Conservation (phyloP, 305 asterid species). For the Rubia peregrina region DNA sequence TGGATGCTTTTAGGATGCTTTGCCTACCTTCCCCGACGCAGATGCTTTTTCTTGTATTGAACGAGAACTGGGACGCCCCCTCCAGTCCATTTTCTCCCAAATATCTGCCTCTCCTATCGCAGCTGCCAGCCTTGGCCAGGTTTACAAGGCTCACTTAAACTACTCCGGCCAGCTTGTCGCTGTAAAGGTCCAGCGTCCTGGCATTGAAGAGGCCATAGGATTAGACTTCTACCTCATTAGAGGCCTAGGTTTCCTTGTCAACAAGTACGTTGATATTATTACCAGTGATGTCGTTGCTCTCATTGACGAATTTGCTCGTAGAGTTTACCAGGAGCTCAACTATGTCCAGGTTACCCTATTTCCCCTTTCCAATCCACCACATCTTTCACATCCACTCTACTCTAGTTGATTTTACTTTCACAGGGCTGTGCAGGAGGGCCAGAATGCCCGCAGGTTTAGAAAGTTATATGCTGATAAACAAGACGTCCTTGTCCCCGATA, state of each 20-base stretch:
- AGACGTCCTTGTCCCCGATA: slow-evolving; percentile 96
- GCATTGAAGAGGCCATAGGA: slow-evolving; percentile 90
- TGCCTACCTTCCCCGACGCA: slow-evolving; percentile 95
- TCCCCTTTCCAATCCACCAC: slow-evolving; percentile 1
- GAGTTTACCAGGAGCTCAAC: slow-evolving; percentile 98
- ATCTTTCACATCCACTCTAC: slow-evolving; percentile 14
- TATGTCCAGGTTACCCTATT: slow-evolving; percentile 78
- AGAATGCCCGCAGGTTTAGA: slow-evolving; percentile 95
- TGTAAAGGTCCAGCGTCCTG: slow-evolving; percentile 98
- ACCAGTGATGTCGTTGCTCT: slow-evolving; percentile 90
- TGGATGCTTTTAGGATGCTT: slow-evolving; percentile 59
- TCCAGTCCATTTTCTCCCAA: slow-evolving; percentile 69
- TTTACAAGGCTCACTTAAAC: slow-evolving; percentile 86
- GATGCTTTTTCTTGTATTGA: slow-evolving; percentile 93
- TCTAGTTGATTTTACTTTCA: slow-evolving; percentile 54
- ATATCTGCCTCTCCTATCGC: slow-evolving; percentile 95
- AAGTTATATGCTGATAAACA: slow-evolving; percentile 93
- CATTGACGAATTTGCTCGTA: slow-evolving; percentile 87
- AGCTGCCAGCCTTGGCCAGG: slow-evolving; percentile 99
- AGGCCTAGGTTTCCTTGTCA: slow-evolving; percentile 75
- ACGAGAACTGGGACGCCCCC: slow-evolving; percentile 72
- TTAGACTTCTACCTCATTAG: slow-evolving; percentile 83
- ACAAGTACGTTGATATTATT: slow-evolving; percentile 71
- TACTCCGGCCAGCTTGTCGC: slow-evolving; percentile 87
- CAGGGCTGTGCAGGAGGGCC: slow-evolving; percentile 91